Evolutionary conservation across 2,329 filamentous ascomycete genomes (phyloP), one percentile per base, ranked within the genome.

Genomic region (Nemania abortiva): DNA sequence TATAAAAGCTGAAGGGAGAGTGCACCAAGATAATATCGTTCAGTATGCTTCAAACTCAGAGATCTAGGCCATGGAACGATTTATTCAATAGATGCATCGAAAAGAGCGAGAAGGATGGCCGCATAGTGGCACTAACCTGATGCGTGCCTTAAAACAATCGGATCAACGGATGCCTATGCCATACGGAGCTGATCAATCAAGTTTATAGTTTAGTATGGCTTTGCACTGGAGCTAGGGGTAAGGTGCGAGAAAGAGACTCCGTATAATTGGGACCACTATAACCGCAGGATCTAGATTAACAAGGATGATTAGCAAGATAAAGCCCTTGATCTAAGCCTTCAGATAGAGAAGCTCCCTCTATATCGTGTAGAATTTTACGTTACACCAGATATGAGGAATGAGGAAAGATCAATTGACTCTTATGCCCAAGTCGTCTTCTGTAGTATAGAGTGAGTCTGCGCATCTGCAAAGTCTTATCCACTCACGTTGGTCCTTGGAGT

Each of bases 401-500:
- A 5, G n/a, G 20, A 49, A 18, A 49, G 47, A 49, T 15, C 42
- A 47, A 20, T 6, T 15, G 11, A 47, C 18, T 15, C 42, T 20
- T 20, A 2, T 20, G n/a, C n/a, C 15, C 18, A 47, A 47, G 3
- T 2, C 2, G 42, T 15, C 11, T 47, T 20, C 42, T 47, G 7
- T 9, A 42, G 45, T 22, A 39, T 24, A 52, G 9, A 45, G 10
- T 22, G 59, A 45, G 31, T 34, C n/a, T 34, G 22, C 34, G 22
- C 22, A 27, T 10, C 13, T 27, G 47, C 47, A 24, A 9, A 50
- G 20, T 50, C 10, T n/a, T 24, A 6, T 50, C 24, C 39, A 49
- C 29, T 24, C 18, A 5, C 18, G 50, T 63, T n/a, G 22, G 54
- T n/a, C 39, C 55, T 54, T 52, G 34, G 61, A 49, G 20, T 29